Evolutionary conservation across 2,329 filamentous ascomycete genomes (phyloP).

Genomic region (Monilinia vaccinii-corymbosi): DNA sequence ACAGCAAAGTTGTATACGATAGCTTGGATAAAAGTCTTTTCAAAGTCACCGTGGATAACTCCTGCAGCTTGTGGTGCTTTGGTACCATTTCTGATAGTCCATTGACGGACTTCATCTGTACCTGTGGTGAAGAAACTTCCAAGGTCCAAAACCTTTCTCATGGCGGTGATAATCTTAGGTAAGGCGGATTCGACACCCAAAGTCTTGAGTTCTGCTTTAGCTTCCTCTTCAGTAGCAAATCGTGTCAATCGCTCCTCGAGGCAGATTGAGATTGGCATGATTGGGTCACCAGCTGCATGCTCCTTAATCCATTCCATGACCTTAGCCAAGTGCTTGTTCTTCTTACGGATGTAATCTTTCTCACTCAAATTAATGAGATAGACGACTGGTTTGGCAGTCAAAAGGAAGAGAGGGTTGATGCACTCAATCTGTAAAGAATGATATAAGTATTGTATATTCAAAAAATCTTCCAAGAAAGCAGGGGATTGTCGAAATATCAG

Average conservation of each 20-base stretch:
- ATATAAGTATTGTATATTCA: slow-evolving; percentile 15
- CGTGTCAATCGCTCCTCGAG: slow-evolving; percentile 87
- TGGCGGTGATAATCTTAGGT: slow-evolving; percentile 83
- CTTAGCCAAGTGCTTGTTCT: slow-evolving; percentile 97
- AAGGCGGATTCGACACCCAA: slow-evolving; percentile 79
- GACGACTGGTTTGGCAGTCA: slow-evolving; percentile 94
- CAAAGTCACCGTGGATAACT: slow-evolving; percentile 97
- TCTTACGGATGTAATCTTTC: slow-evolving; percentile 94
- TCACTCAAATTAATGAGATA: slow-evolving; percentile 96
- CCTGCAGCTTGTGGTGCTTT: slow-evolving; percentile 97
- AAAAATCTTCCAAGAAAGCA: not conserved
- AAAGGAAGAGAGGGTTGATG: slow-evolving; percentile 92
- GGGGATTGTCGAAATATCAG: slow-evolving; percentile 22
- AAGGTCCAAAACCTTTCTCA: slow-evolving; percentile 86
- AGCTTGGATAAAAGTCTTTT: slow-evolving; percentile 98
- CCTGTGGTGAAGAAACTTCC: slow-evolving; percentile 97
- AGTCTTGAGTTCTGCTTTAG: slow-evolving; percentile 77
- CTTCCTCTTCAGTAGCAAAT: slow-evolving; percentile 69
- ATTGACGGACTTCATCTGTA: slow-evolving; percentile 92
- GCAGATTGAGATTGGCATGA: slow-evolving; percentile 85
- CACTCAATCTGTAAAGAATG: slow-evolving; percentile 65
- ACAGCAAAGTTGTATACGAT: slow-evolving; percentile 83
- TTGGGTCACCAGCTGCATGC: slow-evolving; percentile 76
- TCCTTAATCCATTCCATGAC: slow-evolving; percentile 94
- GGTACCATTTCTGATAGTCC: slow-evolving; percentile 91